Conservation (phyloP, 148 eudicot genomes). For the Simmondsia chinensis region DNA sequence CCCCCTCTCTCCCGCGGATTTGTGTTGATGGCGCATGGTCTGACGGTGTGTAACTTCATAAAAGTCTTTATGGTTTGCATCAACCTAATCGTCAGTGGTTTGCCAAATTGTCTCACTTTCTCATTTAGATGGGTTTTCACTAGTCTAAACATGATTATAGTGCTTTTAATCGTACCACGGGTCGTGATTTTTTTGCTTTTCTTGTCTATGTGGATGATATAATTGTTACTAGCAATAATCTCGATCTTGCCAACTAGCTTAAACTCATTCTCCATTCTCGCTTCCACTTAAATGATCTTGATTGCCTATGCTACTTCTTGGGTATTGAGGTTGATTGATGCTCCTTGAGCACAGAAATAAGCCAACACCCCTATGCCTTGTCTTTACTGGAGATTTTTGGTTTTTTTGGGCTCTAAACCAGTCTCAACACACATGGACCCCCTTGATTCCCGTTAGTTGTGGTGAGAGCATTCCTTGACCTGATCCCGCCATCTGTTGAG, state of each 20-base stretch:
- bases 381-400: neutral
- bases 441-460: too few relatives aligned
- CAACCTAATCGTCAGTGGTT: neutral
- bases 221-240: too few relatives aligned
- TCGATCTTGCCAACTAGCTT: neutral
- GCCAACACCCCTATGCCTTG: neutral
- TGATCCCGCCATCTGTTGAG: neutral
- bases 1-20: too few relatives aligned
- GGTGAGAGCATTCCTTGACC: neutral
- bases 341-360: neutral
- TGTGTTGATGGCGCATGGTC: too few relatives aligned
- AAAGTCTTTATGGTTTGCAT: neutral
- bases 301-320: too few relatives aligned
- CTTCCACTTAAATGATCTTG: neutral
- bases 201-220: too few relatives aligned
- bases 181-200: too few relatives aligned
- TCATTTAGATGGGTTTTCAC: neutral
- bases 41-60: neutral
- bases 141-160: too few relatives aligned
- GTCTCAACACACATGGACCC: neutral
- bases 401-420: neutral
- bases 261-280: neutral
- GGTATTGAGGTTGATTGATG: neutral
- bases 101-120: neutral
- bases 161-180: too few relatives aligned